Percentiles rank a stretch among this genome's conserved stretches.
Conservation (phyloP, 495 filamentous ascomycete species). For the Pyrenopolyporus hunteri region DNA sequence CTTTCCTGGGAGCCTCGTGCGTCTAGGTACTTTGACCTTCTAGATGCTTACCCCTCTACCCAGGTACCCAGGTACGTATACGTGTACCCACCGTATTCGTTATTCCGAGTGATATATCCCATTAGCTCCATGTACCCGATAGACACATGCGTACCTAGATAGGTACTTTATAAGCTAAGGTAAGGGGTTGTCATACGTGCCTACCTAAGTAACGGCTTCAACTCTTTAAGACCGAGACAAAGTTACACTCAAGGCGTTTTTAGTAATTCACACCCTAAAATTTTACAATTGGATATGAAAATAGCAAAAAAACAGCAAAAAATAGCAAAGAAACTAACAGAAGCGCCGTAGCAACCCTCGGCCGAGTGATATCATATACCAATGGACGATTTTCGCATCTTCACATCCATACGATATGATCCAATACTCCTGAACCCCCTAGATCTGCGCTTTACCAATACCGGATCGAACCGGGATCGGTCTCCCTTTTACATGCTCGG, state of each 20-base stretch:
- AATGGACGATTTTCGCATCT: slow-evolving; percentile 61
- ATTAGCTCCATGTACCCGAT: background rate
- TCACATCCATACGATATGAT: slow-evolving; percentile 81
- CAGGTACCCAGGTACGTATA: background rate
- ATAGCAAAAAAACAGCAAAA: too few relatives aligned
- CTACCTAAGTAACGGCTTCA: too few relatives aligned
- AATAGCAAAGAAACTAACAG: background rate
- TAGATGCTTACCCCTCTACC: background rate
- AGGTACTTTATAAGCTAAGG: background rate
- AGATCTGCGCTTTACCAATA: slow-evolving; percentile 40
- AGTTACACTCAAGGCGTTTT: too few relatives aligned
- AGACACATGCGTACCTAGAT: background rate
- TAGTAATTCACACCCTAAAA: too few relatives aligned
- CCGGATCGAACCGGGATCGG: slow-evolving; percentile 52
- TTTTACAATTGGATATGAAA: too few relatives aligned
- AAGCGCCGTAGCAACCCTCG: too few relatives aligned
- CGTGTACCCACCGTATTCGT: slow-evolving; percentile 30
- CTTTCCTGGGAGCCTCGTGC: too few relatives aligned
- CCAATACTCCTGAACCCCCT: slow-evolving; percentile 58
- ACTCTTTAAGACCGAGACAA: too few relatives aligned
- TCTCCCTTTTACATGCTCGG: slow-evolving; percentile 84
- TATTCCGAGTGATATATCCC: slow-evolving; percentile 3
- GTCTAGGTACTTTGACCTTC: background rate
- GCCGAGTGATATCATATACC: too few relatives aligned
- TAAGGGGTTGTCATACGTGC: too few relatives aligned